These are phyloP conservation scores for Trichophyton schoenleinii DNA, from an alignment of 2,329 filamentous ascomycete species.

Conservation along the genomic window DNA sequence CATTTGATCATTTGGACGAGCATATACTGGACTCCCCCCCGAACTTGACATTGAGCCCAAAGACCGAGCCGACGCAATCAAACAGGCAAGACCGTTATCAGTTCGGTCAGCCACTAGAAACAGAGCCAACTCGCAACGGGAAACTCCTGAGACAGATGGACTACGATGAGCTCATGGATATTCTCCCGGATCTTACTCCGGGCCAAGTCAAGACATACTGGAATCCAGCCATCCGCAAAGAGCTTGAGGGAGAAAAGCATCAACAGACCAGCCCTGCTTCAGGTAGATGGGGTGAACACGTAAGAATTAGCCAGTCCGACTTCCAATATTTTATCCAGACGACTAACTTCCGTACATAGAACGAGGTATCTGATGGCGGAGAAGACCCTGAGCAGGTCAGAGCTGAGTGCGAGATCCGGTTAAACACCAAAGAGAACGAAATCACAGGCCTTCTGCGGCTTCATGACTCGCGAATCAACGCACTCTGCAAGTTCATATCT, in stretches of 20 bases:
- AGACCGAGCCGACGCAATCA: not conserved
- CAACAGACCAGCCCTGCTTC: not conserved
- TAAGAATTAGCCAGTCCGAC: not conserved
- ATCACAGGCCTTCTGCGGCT: constrained; percentile 8
- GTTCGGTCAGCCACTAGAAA: not conserved
- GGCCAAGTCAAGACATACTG: constrained; percentile 12
- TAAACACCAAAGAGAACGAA: constrained; percentile 10
- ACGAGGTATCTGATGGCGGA: constrained; percentile 1
- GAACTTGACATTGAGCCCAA: constrained; percentile 4
- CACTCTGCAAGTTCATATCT: constrained; percentile 11
- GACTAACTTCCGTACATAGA: not conserved
- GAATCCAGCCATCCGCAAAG: constrained; percentile 8
- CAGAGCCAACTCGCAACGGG: constrained; percentile 5
- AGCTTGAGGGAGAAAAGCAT: not conserved
- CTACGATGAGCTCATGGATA: constrained; percentile 11
- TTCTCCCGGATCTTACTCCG: constrained; percentile 9
- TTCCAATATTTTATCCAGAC: not conserved
- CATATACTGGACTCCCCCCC: constrained; percentile 3
- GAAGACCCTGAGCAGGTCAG: constrained; percentile 6
- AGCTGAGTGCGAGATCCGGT: constrained; percentile 7
- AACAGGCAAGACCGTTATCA: not conserved
- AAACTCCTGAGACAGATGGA: constrained; percentile 7
- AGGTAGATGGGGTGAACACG: not conserved
- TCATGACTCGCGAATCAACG: constrained; percentile 7
- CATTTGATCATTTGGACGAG: constrained; percentile 5